A percentile compares a stretch with the other conserved stretches of the same genome.
Evolutionary conservation across 805 yeast genomes (phyloP).

Genomic region (Metschnikowia chrysomelidarum): DNA sequence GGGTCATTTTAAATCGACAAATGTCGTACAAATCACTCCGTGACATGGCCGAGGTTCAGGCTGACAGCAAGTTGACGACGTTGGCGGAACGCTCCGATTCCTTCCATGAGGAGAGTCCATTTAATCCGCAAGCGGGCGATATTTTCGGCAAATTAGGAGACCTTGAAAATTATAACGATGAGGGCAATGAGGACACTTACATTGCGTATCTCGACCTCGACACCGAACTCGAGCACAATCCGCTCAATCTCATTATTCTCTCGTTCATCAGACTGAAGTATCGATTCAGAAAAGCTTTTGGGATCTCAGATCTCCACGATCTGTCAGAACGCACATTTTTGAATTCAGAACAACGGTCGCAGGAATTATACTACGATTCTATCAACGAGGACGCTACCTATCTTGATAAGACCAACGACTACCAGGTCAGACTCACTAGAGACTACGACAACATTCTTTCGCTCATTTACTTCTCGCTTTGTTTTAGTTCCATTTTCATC

Average conservation of each 20-base stretch:
- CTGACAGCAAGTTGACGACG: neutral
- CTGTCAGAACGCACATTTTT: neutral
- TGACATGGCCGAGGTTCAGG: slow-evolving; percentile 1
- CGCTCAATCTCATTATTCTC: slow-evolving; percentile 22
- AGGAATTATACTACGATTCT: slow-evolving; percentile 27
- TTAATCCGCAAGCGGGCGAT: slow-evolving; percentile 5
- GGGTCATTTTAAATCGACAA: slow-evolving; percentile 17
- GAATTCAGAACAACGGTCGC: slow-evolving; percentile 6
- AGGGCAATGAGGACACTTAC: slow-evolving; percentile 24
- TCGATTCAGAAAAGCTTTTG: slow-evolving; percentile 14
- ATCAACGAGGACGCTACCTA: slow-evolving; percentile 32
- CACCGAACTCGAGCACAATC: slow-evolving; percentile 19
- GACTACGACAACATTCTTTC: slow-evolving; percentile 39
- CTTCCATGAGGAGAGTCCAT: slow-evolving; percentile 2
- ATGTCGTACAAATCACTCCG: slow-evolving; percentile 19
- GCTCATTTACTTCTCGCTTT: slow-evolving; percentile 35
- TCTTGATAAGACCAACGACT: slow-evolving; percentile 22
- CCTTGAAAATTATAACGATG: slow-evolving; percentile 17
- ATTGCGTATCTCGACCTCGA: slow-evolving; percentile 22
- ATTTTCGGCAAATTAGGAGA: slow-evolving; percentile 9
- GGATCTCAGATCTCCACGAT: slow-evolving; percentile 6
- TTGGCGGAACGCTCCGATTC: neutral
- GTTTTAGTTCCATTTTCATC: slow-evolving; percentile 34
- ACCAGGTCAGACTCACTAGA: slow-evolving; percentile 26
- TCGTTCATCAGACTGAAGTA: slow-evolving; percentile 24